Base-by-base conservation (phyloP, 2,329 filamentous ascomycete genomes). In the Colletotrichum godetiae region DNA sequence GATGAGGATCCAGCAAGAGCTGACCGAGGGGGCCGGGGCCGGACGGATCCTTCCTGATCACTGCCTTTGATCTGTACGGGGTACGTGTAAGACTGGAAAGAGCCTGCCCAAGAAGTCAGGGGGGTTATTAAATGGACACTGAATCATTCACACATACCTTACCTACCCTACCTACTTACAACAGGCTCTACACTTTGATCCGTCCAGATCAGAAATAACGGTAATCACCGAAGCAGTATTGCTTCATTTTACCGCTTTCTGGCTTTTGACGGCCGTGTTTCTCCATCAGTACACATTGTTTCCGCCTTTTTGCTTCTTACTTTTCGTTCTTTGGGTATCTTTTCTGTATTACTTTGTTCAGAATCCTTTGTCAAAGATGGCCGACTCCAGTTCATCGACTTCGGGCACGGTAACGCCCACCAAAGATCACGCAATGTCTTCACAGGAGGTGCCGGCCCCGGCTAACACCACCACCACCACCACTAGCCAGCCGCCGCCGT, bases 331-430 rank as follows among this genome's bases (percentile, higher is more conserved):
- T 35, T 69, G 33, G 63, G 24, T 31, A 46, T 62, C 19, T 52
- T 49, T 27, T 37, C 24, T 52, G 13, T n/a, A 49, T 49, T 10
- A 4, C 42, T 29, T 56, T 22, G 13, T 15, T 52, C 37, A 12
- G 4, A 15, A 15, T 31, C 29, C 13, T 37, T 46, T 22, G 5
- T 12, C 27, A 53, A 65, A 64, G 10, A 69, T 70, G 66, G 53
- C 66, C 10, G 66, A 64, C 37, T 61, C 55, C 59, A 65, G 66
- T 29, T 59, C 59, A 46, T 37, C 67, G n/a, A 70, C 55, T 29
- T 73, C 70, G 12, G 55, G 70, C 60, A 49, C 46, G 15, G 11
- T 55, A 22, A 73, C 70, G 24, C 70, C 67, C 12, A 37, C 57
- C 49, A 73, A 73, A 29, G 27, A 62, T 11, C 15, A 49, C 13